These are phyloP conservation scores for Huntiella decipiens DNA, from an alignment of 2,329 filamentous ascomycete species.

Conservation along the genomic window DNA sequence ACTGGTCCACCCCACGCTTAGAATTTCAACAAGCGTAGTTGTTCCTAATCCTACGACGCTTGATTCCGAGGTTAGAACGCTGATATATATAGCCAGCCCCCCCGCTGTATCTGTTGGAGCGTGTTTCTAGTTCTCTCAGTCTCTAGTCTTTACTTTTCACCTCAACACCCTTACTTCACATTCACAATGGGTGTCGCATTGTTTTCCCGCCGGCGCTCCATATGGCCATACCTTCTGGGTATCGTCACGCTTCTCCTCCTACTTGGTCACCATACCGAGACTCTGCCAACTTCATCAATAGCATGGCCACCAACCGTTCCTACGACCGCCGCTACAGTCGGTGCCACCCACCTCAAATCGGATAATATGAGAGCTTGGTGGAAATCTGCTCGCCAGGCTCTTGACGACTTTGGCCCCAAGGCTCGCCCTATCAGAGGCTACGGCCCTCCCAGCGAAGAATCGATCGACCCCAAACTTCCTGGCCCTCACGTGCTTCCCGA, in stretches of 20 bases:
- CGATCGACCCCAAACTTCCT: slow-evolving; percentile 4
- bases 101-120: background rate
- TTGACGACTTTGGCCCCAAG: background rate
- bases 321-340: background rate
- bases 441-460: slow-evolving; percentile 7
- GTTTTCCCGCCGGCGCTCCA: slow-evolving; percentile 6
- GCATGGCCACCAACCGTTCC: background rate
- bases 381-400: slow-evolving; percentile 1
- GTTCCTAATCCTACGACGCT: no score
- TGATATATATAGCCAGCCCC: background rate
- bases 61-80: background rate
- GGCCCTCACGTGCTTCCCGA: slow-evolving; percentile 3
- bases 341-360: slow-evolving; percentile 6
- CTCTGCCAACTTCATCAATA: background rate
- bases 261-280: slow-evolving; percentile 5
- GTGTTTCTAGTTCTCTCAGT: background rate
- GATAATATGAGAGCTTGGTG: slow-evolving; percentile 5
- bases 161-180: background rate
- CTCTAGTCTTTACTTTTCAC: background rate
- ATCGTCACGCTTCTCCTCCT: slow-evolving; percentile 2
- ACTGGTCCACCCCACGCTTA: background rate
- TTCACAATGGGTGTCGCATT: slow-evolving; percentile 4
- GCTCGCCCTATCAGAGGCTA: slow-evolving; percentile 1
- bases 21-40: no score
- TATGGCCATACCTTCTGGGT: slow-evolving; percentile 8